Evolutionary conservation across 2,329 filamentous ascomycete genomes (phyloP).

Genomic region (Penicillium corylophilum): DNA sequence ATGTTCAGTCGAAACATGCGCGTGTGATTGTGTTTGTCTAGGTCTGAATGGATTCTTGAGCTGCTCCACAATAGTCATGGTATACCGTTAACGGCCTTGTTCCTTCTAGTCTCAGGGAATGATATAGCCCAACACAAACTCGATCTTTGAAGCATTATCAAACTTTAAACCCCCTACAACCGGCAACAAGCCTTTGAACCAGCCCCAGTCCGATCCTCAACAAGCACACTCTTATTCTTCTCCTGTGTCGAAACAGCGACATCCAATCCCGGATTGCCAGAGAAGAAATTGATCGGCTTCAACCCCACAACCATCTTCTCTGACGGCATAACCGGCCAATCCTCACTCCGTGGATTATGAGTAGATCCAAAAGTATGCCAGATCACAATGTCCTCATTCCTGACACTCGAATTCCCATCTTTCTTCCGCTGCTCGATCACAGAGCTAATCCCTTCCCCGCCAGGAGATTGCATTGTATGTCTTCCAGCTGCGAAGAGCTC

Average conservation of each 20-base stretch:
- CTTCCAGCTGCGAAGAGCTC: slow-evolving; percentile 52
- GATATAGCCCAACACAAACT: background rate
- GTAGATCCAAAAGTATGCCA: slow-evolving; percentile 43
- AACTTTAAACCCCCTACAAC: background rate
- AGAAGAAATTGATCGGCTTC: slow-evolving; percentile 25
- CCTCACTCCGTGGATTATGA: slow-evolving; percentile 43
- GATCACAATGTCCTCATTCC: slow-evolving; percentile 37
- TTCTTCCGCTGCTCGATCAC: slow-evolving; percentile 24
- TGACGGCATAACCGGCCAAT: slow-evolving; percentile 41
- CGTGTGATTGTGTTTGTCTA: too few relatives aligned
- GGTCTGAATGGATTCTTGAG: too few relatives aligned
- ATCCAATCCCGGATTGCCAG: slow-evolving; percentile 20
- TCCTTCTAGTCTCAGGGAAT: background rate
- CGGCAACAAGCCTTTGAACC: slow-evolving; percentile 1
- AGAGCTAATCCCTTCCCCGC: slow-evolving; percentile 25
- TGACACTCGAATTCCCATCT: slow-evolving; percentile 16
- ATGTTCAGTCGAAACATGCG: too few relatives aligned
- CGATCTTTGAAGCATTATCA: background rate
- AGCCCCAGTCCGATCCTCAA: slow-evolving; percentile 2
- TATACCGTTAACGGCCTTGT: too few relatives aligned
- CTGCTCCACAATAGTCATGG: too few relatives aligned
- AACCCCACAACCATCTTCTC: slow-evolving; percentile 26
- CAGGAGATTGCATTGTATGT: slow-evolving; percentile 50
- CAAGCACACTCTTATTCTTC: slow-evolving; percentile 18
- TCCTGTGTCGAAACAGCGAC: slow-evolving; percentile 21